Percentiles rank a stretch among this genome's conserved stretches.
Evolutionary conservation across 106 monocot species (phyloP).

Genomic region (Phalaenopsis equestris): DNA sequence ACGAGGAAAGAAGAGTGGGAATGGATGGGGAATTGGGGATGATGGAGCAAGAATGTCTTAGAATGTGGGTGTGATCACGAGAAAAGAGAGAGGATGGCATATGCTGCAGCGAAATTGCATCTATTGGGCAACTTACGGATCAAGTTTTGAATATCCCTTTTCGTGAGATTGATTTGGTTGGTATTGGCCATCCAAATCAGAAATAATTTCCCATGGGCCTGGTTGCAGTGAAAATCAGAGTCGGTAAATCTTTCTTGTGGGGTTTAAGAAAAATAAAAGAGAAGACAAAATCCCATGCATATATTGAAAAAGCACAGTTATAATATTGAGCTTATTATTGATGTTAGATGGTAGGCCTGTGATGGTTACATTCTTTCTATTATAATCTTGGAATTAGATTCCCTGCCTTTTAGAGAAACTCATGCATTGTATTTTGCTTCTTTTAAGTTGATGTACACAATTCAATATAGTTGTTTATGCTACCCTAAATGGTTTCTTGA

Average conservation of each 20-base stretch:
- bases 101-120: too few species aligned
- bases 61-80: too few species aligned
- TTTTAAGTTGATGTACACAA: background rate
- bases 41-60: too few species aligned
- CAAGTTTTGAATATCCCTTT: too few species aligned
- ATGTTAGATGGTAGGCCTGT: background rate
- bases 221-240: background rate
- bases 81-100: too few species aligned
- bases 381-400: background rate
- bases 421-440: background rate
- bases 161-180: too few species aligned
- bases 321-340: background rate
- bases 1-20: too few species aligned
- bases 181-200: background rate
- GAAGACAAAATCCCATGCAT: background rate
- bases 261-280: background rate
- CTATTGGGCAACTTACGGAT: too few species aligned
- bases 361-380: background rate
- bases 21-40: too few species aligned
- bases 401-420: too few species aligned
- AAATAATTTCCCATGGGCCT: background rate
- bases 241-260: background rate
- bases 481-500: background rate
- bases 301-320: background rate
- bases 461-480: background rate